These are phyloP conservation scores for Monosporozyma solicola DNA, from an alignment of 805 yeast genomes.

Conservation along the genomic window DNA sequence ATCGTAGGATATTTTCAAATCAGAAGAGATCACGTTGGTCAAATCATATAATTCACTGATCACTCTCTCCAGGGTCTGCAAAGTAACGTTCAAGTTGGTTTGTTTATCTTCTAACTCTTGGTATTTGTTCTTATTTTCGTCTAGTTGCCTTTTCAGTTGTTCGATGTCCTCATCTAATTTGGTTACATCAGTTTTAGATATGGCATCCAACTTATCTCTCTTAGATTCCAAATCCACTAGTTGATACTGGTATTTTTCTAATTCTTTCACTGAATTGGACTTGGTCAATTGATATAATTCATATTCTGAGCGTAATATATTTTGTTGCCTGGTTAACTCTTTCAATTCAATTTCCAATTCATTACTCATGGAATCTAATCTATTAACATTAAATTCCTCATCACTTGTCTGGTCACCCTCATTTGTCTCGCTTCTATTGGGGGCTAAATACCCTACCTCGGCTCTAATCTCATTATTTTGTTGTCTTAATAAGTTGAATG, in stretches of 20 bases:
- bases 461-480: constrained; percentile 32
- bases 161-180: constrained; percentile 43
- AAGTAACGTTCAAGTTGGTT: constrained; percentile 43
- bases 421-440: background rate
- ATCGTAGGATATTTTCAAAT: constrained; percentile 34
- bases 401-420: background rate
- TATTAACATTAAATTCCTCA: constrained; percentile 29
- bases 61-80: constrained; percentile 45
- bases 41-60: constrained; percentile 24
- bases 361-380: constrained; percentile 41
- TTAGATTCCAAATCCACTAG: constrained; percentile 49
- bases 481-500: constrained; percentile 31
- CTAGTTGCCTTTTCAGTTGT: constrained; percentile 39
- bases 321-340: constrained; percentile 52
- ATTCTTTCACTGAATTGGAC: constrained; percentile 43
- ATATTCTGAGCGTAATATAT: constrained; percentile 52
- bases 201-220: constrained; percentile 49
- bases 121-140: constrained; percentile 32
- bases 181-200: constrained; percentile 52
- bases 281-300: constrained; percentile 56
- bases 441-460: constrained; percentile 14
- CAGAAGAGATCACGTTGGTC: constrained; percentile 37
- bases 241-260: constrained; percentile 53
- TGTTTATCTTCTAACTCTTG: constrained; percentile 38
- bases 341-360: constrained; percentile 55